Evolutionary conservation across 306 rosid genomes (phyloP), one percentile per base, ranked within the genome.

Genomic region (Castanea sativa): DNA sequence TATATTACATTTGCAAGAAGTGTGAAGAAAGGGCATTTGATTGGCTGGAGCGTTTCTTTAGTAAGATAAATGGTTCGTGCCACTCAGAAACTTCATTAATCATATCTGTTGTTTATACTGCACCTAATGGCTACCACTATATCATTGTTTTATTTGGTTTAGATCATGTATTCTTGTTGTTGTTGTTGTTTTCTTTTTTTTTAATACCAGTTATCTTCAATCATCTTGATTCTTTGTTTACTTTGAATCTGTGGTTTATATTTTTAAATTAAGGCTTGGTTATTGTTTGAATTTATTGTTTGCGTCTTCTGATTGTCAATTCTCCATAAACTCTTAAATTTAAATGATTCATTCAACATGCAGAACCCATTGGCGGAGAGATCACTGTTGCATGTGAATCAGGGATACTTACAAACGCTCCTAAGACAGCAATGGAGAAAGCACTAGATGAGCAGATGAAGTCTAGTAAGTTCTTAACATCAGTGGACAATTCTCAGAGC

Each of bases 291-390:
- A n/a, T n/a, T n/a, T n/a, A n/a, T n/a, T n/a, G 27, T 63, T 13
- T 63, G n/a, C 9, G 19, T 41, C 68, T 70, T 49, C 55, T 79
- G 70, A 41, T 21, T 21, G 45, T 21, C 59, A 55, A 41, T 60
- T 55, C 76, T 53, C 20, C 71, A 41, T 55, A 15, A 13, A 16
- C 58, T 61, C 83, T 41, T 29, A n/a, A 69, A 78, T 78, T 60
- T 80, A 20, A 82, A 55, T 75, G 69, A 79, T 80, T 69, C 15
- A 59, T 74, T 81, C 41, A 53, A 56, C 81, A 67, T 69, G 59
- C 88, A 94, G 97, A 92, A 83, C 97, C 98, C 56, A 85, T 92
- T 77, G 97, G 97, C 81, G 98, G 98, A 76, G 98, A 94, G 79
- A 88, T 94, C 74, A 86, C 88, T 69, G 87, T 94, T 82, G 88